A percentile compares a stretch with the other conserved stretches of the same genome.
Evolutionary conservation across 2,329 filamentous ascomycete species (phyloP).

Genomic region (Fusarium keratoplasticum): DNA sequence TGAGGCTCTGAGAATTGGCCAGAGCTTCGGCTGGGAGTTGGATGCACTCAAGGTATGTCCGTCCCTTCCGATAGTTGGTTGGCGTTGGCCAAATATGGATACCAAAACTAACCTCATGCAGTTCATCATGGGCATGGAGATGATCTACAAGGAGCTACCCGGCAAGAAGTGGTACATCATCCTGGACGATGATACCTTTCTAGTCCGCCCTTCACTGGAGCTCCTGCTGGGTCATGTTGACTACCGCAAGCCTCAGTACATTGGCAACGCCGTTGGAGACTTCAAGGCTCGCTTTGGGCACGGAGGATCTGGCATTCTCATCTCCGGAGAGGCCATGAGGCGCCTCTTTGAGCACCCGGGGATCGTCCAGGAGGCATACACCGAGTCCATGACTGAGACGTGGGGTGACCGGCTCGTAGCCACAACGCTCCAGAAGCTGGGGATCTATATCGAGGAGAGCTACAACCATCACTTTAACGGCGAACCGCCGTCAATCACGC

Average conservation of each 20-base stretch:
- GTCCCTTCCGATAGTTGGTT: not conserved
- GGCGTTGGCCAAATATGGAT: not conserved
- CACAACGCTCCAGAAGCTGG: constrained; percentile 63
- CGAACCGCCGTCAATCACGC: constrained; percentile 61
- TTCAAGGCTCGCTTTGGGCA: constrained; percentile 67
- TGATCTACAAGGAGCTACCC: constrained; percentile 62
- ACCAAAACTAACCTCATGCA: constrained; percentile 41
- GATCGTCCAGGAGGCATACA: constrained; percentile 57
- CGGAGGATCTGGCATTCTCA: constrained; percentile 65
- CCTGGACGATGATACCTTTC: constrained; percentile 68
- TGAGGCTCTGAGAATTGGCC: constrained; percentile 52
- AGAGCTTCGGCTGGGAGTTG: constrained; percentile 60
- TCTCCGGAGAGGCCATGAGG: constrained; percentile 64
- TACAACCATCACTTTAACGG: constrained; percentile 68
- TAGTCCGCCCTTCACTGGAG: constrained; percentile 61
- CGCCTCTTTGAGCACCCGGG: constrained; percentile 57
- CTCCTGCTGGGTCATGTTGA: constrained; percentile 63
- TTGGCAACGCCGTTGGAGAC: constrained; percentile 69
- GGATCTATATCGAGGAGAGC: constrained; percentile 66
- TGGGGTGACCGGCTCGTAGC: constrained; percentile 68
- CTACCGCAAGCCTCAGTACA: constrained; percentile 58
- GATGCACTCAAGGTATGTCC: constrained; percentile 61
- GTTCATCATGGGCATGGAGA: constrained; percentile 67
- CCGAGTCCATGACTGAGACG: constrained; percentile 61
- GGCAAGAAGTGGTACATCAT: constrained; percentile 70